phyloP scores from a whole-genome alignment of 257 asterid genomes.

The Osmanthus fragrans region DNA sequence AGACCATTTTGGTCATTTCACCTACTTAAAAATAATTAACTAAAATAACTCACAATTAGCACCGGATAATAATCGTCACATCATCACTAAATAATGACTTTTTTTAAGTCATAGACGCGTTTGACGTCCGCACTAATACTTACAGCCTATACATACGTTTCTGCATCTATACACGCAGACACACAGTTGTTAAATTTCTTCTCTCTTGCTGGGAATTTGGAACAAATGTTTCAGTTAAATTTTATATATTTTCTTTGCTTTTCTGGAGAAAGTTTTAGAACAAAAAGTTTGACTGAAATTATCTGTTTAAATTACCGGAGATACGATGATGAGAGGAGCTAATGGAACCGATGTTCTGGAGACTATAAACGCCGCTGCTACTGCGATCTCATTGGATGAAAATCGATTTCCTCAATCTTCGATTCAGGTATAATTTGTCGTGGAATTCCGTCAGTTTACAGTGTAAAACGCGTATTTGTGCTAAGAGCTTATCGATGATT shows the following conservation, averaged over 20 bases:
- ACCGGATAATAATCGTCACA: conserved; percentile 17
- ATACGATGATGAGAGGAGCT: conserved; percentile 55
- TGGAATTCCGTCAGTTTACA: conserved; percentile 17
- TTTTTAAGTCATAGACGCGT: conserved; percentile 74
- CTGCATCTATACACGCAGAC: conserved; percentile 16
- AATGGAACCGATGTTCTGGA: conserved; percentile 56
- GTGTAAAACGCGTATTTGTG: conserved; percentile 7
- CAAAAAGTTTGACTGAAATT: neutral
- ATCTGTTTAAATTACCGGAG: conserved; percentile 24
- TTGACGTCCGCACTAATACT: conserved; percentile 55
- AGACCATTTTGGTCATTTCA: conserved; percentile 36
- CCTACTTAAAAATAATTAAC: neutral
- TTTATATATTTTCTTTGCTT: neutral
- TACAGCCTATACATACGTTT: conserved; percentile 25
- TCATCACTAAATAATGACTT: conserved; percentile 26
- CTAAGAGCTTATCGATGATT: conserved; percentile 6
- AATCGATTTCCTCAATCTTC: conserved; percentile 57
- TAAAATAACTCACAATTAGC: neutral
- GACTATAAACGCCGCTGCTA: conserved; percentile 91
- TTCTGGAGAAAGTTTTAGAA: neutral
- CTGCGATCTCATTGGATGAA: conserved; percentile 77
- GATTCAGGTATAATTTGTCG: conserved; percentile 47
- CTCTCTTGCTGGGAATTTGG: neutral
- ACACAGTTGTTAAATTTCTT: conserved; percentile 17
- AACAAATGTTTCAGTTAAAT: conserved; percentile 16